phyloP scores from a whole-genome alignment of 73 alveolate genomes.

The Halteria grandinella region DNA sequence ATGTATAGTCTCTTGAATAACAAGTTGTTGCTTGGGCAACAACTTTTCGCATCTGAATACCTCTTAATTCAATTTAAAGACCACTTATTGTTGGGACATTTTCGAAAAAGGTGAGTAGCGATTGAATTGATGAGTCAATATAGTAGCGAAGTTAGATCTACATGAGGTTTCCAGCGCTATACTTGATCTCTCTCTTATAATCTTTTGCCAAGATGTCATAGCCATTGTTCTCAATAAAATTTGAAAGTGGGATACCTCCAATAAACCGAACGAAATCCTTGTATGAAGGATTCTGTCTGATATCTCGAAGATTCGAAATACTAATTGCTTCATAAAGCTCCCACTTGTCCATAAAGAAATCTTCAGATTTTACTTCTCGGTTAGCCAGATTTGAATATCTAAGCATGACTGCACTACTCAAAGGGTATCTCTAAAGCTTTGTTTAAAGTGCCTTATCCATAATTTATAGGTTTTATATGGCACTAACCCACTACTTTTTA shows the following conservation, averaged over 20 bases:
- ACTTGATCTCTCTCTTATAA: conserved; percentile 68
- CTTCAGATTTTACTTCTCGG: conserved; percentile 38
- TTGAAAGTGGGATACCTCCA: conserved; percentile 71
- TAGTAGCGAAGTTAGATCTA: conserved; percentile 61
- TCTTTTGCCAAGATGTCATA: conserved; percentile 77
- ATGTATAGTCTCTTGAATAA: conserved; percentile 6
- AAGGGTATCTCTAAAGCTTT: conserved; percentile 28
- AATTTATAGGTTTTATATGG: neutral
- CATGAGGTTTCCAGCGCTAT: conserved; percentile 76
- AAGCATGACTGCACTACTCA: conserved; percentile 23
- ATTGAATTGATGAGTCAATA: conserved; percentile 64
- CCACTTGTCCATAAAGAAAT: conserved; percentile 35
- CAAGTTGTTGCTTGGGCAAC: neutral
- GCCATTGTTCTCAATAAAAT: conserved; percentile 81
- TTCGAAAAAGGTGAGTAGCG: conserved; percentile 46
- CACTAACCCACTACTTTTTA: conserved; percentile 10
- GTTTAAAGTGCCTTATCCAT: conserved; percentile 24
- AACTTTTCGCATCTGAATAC: neutral
- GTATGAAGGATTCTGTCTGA: conserved; percentile 78
- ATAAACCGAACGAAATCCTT: conserved; percentile 66
- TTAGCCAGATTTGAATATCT: conserved; percentile 32
- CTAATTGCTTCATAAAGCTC: conserved; percentile 64
- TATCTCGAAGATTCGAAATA: no score
- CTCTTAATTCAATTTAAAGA: conserved; percentile 11
- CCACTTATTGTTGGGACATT: conserved; percentile 42